A percentile compares a stretch with the other conserved stretches of the same genome.
Conservation (phyloP, 2,329 filamentous ascomycete genomes). For the Claviceps citrina region DNA sequence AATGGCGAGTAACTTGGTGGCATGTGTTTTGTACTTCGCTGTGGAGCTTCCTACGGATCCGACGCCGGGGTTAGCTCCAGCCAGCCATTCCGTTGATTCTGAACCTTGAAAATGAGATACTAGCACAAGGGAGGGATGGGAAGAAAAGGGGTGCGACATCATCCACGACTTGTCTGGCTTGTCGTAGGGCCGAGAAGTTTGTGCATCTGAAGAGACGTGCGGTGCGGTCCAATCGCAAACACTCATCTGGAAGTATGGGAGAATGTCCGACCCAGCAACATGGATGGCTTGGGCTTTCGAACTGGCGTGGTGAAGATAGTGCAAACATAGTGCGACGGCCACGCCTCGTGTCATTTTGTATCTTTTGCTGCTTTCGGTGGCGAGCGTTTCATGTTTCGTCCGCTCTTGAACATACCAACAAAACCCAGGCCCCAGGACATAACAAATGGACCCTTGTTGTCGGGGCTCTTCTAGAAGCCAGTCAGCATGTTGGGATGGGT, state of each 20-base stretch:
- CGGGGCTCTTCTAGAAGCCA: slow-evolving; percentile 1
- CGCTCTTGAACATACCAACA: neutral
- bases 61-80: neutral
- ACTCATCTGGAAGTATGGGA: neutral
- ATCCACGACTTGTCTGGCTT: neutral
- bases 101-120: neutral
- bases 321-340: neutral
- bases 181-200: neutral
- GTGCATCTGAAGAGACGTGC: too few relatives aligned
- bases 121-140: slow-evolving; percentile 1
- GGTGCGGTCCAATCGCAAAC: too few relatives aligned
- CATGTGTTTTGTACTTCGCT: neutral
- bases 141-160: slow-evolving; percentile 1
- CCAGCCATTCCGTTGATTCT: neutral
- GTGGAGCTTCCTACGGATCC: slow-evolving; percentile 1
- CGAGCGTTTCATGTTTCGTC: neutral
- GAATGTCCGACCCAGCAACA: neutral
- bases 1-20: neutral
- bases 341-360: neutral
- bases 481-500: too few relatives aligned
- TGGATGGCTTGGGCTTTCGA: neutral
- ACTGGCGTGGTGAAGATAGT: neutral
- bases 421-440: neutral
- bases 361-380: neutral
- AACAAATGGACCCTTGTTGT: too few relatives aligned